Conservation (phyloP, 139 green algal genomes). For the Coccomyxa sp. region DNA sequence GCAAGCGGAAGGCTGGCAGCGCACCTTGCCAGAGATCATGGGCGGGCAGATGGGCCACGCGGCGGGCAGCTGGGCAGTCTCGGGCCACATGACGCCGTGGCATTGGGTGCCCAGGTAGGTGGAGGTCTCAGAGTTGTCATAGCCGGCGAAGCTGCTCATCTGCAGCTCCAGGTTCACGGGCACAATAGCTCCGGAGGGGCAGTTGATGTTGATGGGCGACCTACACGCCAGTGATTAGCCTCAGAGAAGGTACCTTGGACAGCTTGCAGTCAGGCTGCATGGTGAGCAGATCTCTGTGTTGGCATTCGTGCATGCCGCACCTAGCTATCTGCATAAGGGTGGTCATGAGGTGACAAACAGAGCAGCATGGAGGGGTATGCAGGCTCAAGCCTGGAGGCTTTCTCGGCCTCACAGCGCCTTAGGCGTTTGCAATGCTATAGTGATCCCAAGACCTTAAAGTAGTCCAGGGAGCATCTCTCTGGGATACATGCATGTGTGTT, state of each 20-base stretch:
- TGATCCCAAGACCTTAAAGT: not conserved
- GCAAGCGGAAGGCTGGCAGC: too few species aligned
- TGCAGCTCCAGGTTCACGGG: constrained; percentile 5
- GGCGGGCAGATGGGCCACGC: constrained; percentile 8
- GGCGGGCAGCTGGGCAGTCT: not conserved
- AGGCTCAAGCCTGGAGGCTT: too few species aligned
- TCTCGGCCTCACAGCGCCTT: too few species aligned
- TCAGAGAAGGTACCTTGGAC: too few species aligned
- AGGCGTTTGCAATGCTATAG: too few species aligned
- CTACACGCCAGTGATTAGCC: not conserved
- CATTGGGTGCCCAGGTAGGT: constrained; percentile 1
- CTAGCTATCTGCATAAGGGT: too few species aligned
- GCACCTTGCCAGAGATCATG: constrained; percentile 7
- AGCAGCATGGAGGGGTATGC: too few species aligned
- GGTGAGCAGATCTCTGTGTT: too few species aligned
- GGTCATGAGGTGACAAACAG: too few species aligned
- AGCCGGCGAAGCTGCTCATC: constrained; percentile 61
- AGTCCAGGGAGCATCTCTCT: not conserved
- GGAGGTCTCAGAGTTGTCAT: constrained; percentile 31
- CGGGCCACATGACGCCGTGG: constrained; percentile 15
- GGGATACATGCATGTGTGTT: not conserved
- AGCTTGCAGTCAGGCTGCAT: too few species aligned
- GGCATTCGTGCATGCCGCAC: too few species aligned
- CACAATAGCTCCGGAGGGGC: not conserved
- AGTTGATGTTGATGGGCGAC: not conserved